Percentiles rank a stretch among this genome's conserved stretches.
Conservation (phyloP, 768 basidiomycete species). For the Agaricus subrufescens region DNA sequence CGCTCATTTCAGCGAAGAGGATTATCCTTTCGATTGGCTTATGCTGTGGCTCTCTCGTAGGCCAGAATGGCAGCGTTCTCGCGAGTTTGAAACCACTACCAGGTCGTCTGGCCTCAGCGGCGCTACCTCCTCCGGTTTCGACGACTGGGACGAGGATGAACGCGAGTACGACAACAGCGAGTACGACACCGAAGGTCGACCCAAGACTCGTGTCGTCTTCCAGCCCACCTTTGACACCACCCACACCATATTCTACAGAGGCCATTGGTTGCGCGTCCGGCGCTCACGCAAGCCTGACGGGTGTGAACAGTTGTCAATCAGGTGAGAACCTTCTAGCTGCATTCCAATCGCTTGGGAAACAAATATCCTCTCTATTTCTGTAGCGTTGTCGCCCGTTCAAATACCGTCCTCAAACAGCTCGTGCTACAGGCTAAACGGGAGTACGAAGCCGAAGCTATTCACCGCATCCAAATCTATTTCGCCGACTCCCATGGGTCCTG, state of each 20-base stretch:
- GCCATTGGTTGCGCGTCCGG: slow-evolving; percentile 78
- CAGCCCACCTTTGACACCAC: slow-evolving; percentile 87
- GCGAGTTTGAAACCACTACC: slow-evolving; percentile 87
- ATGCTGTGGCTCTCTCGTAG: slow-evolving; percentile 87
- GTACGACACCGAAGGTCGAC: slow-evolving; percentile 39
- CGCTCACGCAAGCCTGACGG: slow-evolving; percentile 67
- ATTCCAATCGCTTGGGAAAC: background rate
- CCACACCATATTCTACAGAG: slow-evolving; percentile 82
- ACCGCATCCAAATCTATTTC: slow-evolving; percentile 86
- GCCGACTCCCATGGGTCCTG: slow-evolving; percentile 85
- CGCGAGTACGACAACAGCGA: slow-evolving; percentile 29
- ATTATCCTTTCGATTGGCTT: slow-evolving; percentile 88
- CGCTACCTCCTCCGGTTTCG: slow-evolving; percentile 37
- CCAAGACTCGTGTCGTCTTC: slow-evolving; percentile 80
- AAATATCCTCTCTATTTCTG: background rate
- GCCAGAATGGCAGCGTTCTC: slow-evolving; percentile 83
- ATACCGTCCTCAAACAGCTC: slow-evolving; percentile 82
- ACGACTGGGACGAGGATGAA: slow-evolving; percentile 33
- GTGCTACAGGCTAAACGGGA: slow-evolving; percentile 87
- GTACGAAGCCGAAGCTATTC: slow-evolving; percentile 83
- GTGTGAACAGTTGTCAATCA: slow-evolving; percentile 74
- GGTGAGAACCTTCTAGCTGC: slow-evolving; percentile 30
- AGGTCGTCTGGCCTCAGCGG: slow-evolving; percentile 62
- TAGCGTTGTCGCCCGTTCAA: slow-evolving; percentile 76
- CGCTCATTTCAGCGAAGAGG: slow-evolving; percentile 87